Percentiles rank a stretch among this genome's conserved stretches.
phyloP scores from a whole-genome alignment of 2,329 filamentous ascomycete species.

The Fusarium duplospermum region DNA sequence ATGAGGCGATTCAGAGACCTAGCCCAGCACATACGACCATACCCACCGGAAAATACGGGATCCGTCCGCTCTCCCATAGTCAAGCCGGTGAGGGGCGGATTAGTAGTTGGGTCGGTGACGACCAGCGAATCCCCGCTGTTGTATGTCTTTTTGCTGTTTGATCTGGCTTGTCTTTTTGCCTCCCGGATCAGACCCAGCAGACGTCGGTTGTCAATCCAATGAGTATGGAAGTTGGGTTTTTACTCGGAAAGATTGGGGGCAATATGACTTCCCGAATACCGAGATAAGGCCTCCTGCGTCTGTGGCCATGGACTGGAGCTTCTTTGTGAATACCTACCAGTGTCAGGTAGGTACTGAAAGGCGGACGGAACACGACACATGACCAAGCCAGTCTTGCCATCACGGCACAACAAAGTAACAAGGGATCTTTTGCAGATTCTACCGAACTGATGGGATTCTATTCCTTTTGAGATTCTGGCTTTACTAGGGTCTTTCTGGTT shows the following conservation, averaged over 20 bases:
- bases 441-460: not conserved
- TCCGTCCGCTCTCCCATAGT: not conserved
- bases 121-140: too few species aligned
- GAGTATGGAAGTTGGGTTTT: not conserved
- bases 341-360: not conserved
- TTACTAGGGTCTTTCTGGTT: not conserved
- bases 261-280: not conserved
- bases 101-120: too few species aligned
- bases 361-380: not conserved
- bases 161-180: not conserved
- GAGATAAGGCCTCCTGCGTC: not conserved
- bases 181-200: not conserved
- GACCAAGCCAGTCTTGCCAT: not conserved
- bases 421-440: not conserved
- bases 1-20: not conserved
- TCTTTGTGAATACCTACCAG: not conserved
- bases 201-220: not conserved
- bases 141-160: not conserved
- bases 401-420: not conserved
- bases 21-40: not conserved
- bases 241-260: not conserved
- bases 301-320: not conserved
- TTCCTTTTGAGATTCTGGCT: not conserved
- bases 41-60: not conserved
- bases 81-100: too few species aligned